Conservation (phyloP, 1,284 basidiomycete species). For the Tylopilus sp. region DNA sequence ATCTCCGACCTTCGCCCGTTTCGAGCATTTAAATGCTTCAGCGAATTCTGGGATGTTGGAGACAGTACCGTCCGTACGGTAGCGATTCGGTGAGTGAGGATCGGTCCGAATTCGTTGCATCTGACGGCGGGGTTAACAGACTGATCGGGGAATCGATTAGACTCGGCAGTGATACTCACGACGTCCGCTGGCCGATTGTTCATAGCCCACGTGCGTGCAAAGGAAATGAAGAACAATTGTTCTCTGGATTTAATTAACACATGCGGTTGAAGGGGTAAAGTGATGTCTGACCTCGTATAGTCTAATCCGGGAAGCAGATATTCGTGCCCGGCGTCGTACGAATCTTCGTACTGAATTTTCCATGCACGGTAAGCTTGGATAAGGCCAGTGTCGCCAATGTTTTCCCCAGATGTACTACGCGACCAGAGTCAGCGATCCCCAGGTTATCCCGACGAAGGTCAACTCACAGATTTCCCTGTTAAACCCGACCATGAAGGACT, state of each 20-base stretch:
- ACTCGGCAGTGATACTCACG: slow-evolving; percentile 37
- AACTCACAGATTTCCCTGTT: slow-evolving; percentile 68
- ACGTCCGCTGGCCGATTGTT: slow-evolving; percentile 74
- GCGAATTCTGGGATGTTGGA: slow-evolving; percentile 79
- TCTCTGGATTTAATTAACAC: slow-evolving; percentile 49
- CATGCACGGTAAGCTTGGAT: slow-evolving; percentile 87
- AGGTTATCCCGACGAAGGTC: background rate
- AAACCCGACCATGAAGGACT: slow-evolving; percentile 4
- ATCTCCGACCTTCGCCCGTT: slow-evolving; percentile 54
- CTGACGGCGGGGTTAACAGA: slow-evolving; percentile 35
- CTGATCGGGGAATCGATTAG: slow-evolving; percentile 1
- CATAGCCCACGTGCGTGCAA: slow-evolving; percentile 74
- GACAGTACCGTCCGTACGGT: slow-evolving; percentile 79
- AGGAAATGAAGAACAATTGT: slow-evolving; percentile 89
- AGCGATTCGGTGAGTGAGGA: slow-evolving; percentile 81
- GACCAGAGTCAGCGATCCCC: slow-evolving; percentile 5
- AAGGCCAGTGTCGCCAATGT: slow-evolving; percentile 84
- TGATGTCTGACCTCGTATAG: slow-evolving; percentile 53
- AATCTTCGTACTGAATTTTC: slow-evolving; percentile 63
- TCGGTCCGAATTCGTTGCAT: slow-evolving; percentile 81
- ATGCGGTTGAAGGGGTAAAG: background rate
- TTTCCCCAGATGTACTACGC: slow-evolving; percentile 78
- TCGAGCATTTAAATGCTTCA: slow-evolving; percentile 71
- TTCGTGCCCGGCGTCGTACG: slow-evolving; percentile 56
- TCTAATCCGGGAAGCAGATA: slow-evolving; percentile 80